Conservation (phyloP, 108 stramenopile species). For the Conticribra weissflogii region DNA sequence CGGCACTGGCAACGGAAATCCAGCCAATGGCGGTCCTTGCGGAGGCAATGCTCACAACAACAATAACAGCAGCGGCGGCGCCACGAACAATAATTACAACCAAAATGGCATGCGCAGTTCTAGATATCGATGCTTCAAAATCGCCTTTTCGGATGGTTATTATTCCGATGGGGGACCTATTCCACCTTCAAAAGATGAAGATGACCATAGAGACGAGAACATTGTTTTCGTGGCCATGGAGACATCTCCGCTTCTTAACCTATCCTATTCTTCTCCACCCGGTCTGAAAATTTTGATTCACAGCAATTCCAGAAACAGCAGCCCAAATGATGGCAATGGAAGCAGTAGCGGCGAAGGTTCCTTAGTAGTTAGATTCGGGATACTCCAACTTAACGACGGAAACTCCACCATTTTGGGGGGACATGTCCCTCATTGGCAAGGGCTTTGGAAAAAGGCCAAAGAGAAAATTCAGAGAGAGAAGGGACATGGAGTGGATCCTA, state of each 20-base stretch:
- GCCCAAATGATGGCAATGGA: too few species aligned
- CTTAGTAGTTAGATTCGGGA: too few species aligned
- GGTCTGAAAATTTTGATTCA: conserved; percentile 68
- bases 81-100: neutral
- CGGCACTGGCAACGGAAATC: conserved; percentile 18
- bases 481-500: conserved; percentile 82
- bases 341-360: too few species aligned
- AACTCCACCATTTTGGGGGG: conserved; percentile 72
- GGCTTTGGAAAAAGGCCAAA: conserved; percentile 48
- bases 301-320: conserved; percentile 57
- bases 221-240: conserved; percentile 57
- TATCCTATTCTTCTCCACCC: conserved; percentile 41
- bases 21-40: neutral
- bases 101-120: conserved; percentile 16
- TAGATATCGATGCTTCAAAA: conserved; percentile 52
- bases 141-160: conserved; percentile 57
- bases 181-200: too few species aligned
- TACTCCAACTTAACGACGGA: conserved; percentile 57
- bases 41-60: conserved; percentile 8
- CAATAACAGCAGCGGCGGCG: conserved; percentile 3
- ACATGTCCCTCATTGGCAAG: conserved; percentile 50
- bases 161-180: conserved; percentile 23
- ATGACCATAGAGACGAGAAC: conserved; percentile 12
- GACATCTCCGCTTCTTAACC: conserved; percentile 47
- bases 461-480: conserved; percentile 52